Evolutionary conservation across 768 basidiomycete genomes (phyloP), one percentile per base, ranked within the genome.

Genomic region (Lepiota venenata): DNA sequence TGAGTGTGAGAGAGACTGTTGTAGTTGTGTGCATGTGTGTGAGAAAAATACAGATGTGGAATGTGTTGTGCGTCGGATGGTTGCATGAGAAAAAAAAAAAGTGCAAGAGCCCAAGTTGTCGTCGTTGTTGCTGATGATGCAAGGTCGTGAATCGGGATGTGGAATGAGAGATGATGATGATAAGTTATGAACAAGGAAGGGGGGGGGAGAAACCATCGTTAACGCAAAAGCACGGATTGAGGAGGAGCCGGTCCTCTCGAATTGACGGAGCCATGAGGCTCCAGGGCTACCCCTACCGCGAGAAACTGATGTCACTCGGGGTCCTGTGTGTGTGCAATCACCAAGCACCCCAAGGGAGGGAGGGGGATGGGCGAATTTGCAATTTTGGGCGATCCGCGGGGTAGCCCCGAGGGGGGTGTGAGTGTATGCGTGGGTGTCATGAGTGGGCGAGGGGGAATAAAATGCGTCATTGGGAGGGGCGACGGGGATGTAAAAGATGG

Each of bases 1-100:
- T 21, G 47, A 35, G 52, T 39, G 52, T 46, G 52, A 45, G 52
- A 45, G 43, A 53, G 29, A 45, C 39, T n/a, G 27, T 18, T 47
- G 29, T 25, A 20, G 42, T 36, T 22, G 51, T 32, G n/a, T 44
- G 51, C 51, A 18, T 45, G 52, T 29, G 32, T 45, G 52, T 36
- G 35, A 27, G 38, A 52, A 32, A 21, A 42, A 42, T 51, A 43
- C 41, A 51, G 27, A 36, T 51, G 50, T 32, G 29, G 50, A 29
- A 42, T 35, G 40, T 51, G 49, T 42, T 38, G 29, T 47, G 25
- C 20, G 22, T 39, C 25, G 25, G 25, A 32, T 32, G 38, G 52
- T 47, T 39, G 52, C 52, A 47, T 54, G 52, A 54, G 52, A 54
- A 47, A 47, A 40, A 36, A 54, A 47, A 47, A 40, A 36, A 47